A percentile compares a stretch with the other conserved stretches of the same genome.
Evolutionary conservation across 352 stramenopile genomes (phyloP).

Genomic region (Globisporangium paddicum): DNA sequence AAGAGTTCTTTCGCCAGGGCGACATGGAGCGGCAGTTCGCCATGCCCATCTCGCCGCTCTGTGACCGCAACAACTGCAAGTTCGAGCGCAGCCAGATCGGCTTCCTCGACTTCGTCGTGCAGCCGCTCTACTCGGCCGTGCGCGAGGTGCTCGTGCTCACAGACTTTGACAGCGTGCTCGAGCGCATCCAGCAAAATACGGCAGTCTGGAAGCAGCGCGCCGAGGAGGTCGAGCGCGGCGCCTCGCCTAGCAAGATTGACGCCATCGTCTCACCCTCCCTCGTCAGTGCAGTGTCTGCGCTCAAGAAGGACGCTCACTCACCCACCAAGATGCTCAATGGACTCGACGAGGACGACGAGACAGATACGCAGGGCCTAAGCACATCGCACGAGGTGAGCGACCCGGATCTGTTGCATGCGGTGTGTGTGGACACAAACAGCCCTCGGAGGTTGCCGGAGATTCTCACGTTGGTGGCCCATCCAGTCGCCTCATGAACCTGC

Average conservation of each 20-base stretch:
- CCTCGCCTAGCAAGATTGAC: neutral
- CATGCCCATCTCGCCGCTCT: constrained; percentile 58
- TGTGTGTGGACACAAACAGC: neutral
- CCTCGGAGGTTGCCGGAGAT: neutral
- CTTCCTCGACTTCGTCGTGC: constrained; percentile 70
- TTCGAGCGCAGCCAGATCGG: constrained; percentile 72
- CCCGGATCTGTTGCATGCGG: neutral
- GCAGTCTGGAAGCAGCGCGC: constrained; percentile 33
- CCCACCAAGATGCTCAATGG: neutral
- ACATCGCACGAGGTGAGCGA: neutral
- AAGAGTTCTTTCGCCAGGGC: constrained; percentile 70
- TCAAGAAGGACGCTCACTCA: neutral
- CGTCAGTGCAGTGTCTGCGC: too few species aligned
- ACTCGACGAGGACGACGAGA: constrained; percentile 2
- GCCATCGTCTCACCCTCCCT: too few species aligned
- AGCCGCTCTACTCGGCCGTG: constrained; percentile 53
- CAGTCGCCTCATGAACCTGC: neutral
- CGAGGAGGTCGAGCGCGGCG: constrained; percentile 9
- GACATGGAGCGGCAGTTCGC: constrained; percentile 55
- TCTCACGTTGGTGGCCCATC: neutral
- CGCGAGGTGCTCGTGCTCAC: constrained; percentile 40
- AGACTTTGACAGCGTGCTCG: constrained; percentile 42
- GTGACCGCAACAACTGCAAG: constrained; percentile 39
- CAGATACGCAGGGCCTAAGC: neutral
- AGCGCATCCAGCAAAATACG: constrained; percentile 42